These are phyloP conservation scores for Boletus insuetus DNA, from an alignment of 768 basidiomycete genomes.

Conservation along the genomic window DNA sequence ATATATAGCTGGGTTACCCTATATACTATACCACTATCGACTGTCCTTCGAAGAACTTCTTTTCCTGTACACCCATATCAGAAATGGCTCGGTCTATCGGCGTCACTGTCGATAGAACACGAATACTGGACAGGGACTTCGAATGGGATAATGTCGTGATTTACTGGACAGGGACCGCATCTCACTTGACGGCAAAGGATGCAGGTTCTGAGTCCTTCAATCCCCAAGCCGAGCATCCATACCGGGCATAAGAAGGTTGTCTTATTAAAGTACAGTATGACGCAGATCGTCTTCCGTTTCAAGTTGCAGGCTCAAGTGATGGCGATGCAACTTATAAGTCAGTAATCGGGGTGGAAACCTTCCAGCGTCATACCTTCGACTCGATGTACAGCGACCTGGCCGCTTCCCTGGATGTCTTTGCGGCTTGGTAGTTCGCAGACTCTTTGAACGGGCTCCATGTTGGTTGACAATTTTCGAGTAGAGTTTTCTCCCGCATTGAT, in stretches of 20 bases:
- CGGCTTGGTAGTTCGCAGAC: not conserved
- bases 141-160: too few relatives aligned
- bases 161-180: too few relatives aligned
- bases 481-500: not conserved
- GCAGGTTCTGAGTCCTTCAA: too few relatives aligned
- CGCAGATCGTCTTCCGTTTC: too few relatives aligned
- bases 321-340: not conserved
- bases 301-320: too few relatives aligned
- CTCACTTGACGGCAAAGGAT: too few relatives aligned
- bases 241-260: too few relatives aligned
- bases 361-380: not conserved
- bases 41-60: not conserved
- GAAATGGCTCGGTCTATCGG: too few relatives aligned
- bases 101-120: too few relatives aligned
- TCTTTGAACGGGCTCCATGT: not conserved
- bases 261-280: too few relatives aligned
- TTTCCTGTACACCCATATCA: not conserved
- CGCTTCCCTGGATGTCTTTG: not conserved
- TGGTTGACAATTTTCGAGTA: not conserved
- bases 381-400: not conserved
- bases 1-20: not conserved
- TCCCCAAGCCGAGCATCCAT: too few relatives aligned
- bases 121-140: too few relatives aligned
- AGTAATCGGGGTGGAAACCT: not conserved
- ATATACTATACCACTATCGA: conserved; percentile 6